A percentile compares a stretch with the other conserved stretches of the same genome.
phyloP scores from a whole-genome alignment of 768 basidiomycete species.

The Leccinum ochraceum region DNA sequence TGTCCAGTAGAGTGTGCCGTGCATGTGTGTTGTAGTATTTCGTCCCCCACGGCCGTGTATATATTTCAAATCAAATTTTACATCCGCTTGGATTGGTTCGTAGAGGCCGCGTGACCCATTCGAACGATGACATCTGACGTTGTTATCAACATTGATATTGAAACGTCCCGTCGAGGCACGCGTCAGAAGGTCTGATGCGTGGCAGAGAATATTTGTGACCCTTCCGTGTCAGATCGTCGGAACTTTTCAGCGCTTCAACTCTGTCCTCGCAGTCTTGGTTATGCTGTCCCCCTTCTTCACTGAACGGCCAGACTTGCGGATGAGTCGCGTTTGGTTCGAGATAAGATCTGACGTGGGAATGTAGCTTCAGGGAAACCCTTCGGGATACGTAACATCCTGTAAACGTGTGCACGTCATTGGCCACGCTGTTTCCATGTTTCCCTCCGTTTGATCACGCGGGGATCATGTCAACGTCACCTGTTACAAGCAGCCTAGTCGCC shows the following conservation, averaged over 20 bases:
- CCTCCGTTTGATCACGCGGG: conserved; percentile 3
- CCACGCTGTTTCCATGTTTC: conserved; percentile 14
- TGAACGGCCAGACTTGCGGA: too few relatives aligned
- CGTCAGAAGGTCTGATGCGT: background rate
- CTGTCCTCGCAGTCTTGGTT: background rate
- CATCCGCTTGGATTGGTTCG: conserved; percentile 5
- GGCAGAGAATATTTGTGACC: background rate
- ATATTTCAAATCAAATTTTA: conserved; percentile 1
- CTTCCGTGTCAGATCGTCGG: background rate
- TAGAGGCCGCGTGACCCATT: conserved; percentile 1
- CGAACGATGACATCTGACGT: background rate
- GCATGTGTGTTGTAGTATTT: conserved; percentile 23
- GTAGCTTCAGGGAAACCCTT: background rate
- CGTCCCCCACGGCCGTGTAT: conserved; percentile 5
- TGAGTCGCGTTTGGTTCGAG: too few relatives aligned
- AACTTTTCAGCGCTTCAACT: background rate
- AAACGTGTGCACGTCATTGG: background rate
- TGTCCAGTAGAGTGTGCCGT: too few relatives aligned
- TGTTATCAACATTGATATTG: background rate
- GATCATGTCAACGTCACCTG: conserved; percentile 5
- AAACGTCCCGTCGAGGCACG: background rate
- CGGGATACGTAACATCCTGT: background rate
- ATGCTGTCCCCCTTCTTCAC: background rate
- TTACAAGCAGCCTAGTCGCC: conserved; percentile 5
- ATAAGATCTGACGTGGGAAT: background rate